Percentiles rank a stretch among this genome's conserved stretches.
phyloP scores from a whole-genome alignment of 2,329 filamentous ascomycete species.

The Colletotrichum horii region DNA sequence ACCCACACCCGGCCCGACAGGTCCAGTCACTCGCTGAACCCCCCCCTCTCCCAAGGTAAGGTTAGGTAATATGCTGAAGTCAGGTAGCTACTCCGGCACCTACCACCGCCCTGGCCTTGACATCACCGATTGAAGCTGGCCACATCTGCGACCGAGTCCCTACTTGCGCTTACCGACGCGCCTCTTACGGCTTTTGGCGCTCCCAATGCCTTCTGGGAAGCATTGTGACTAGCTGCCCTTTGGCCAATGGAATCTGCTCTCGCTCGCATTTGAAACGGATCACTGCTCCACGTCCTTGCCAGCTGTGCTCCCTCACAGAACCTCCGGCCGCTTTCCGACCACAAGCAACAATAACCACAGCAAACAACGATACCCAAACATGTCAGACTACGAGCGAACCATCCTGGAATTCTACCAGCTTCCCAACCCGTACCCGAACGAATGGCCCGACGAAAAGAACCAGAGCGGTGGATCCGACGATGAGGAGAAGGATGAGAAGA shows the following conservation, averaged over 20 bases:
- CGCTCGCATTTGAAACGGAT: background rate
- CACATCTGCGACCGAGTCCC: background rate
- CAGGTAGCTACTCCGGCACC: background rate
- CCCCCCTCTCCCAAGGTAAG: no score
- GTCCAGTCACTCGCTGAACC: background rate
- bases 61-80: background rate
- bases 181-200: background rate
- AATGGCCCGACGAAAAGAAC: constrained; percentile 88
- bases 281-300: background rate
- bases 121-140: background rate
- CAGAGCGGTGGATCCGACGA: constrained; percentile 71
- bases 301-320: constrained; percentile 1
- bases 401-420: constrained; percentile 92
- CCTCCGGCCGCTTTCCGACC: background rate
- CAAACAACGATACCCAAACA: background rate
- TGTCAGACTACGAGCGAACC: constrained; percentile 71
- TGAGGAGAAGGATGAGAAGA: constrained; percentile 51
- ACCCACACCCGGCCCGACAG: background rate
- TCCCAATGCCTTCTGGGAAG: background rate
- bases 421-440: constrained; percentile 74
- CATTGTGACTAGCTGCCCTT: background rate
- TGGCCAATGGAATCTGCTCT: background rate
- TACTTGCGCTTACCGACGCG: background rate
- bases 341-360: background rate
- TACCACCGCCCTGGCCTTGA: background rate